These are phyloP conservation scores for Coriolopsis trogii DNA, from an alignment of 1,284 basidiomycete species.

Conservation along the genomic window DNA sequence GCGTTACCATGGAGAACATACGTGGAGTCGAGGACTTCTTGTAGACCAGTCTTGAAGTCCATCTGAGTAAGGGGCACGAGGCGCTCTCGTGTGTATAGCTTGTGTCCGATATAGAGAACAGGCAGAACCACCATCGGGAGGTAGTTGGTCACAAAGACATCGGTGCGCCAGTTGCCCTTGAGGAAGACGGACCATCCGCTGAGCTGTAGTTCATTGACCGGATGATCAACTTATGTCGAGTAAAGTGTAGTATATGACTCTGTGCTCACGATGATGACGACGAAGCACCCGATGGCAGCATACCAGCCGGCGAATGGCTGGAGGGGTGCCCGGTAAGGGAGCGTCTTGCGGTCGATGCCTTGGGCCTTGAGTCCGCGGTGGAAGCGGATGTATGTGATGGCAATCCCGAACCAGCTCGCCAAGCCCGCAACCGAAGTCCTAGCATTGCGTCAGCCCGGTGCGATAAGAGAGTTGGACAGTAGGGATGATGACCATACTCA, in stretches of 20 bases:
- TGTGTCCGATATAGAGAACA: constrained; percentile 66
- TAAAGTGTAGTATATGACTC: too few species aligned
- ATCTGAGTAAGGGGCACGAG: constrained; percentile 61
- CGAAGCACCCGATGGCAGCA: constrained; percentile 49
- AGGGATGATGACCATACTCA: too few species aligned
- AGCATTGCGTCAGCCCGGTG: too few species aligned
- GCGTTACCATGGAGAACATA: too few species aligned
- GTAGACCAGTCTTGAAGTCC: constrained; percentile 77
- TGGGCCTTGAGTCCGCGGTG: constrained; percentile 76
- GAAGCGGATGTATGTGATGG: constrained; percentile 81
- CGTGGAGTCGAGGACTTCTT: constrained; percentile 72
- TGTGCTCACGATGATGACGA: constrained; percentile 76
- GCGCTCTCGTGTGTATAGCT: constrained; percentile 51
- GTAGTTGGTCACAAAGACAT: constrained; percentile 63
- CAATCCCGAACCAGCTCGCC: constrained; percentile 87
- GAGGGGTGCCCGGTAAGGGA: constrained; percentile 69
- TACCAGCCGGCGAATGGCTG: constrained; percentile 81
- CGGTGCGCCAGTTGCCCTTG: constrained; percentile 59
- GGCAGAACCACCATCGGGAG: constrained; percentile 80
- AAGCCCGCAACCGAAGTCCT: constrained; percentile 55
- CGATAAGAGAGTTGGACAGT: background rate
- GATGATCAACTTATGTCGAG: too few species aligned
- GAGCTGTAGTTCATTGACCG: too few species aligned
- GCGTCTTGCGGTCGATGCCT: constrained; percentile 62
- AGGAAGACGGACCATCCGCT: constrained; percentile 81